Percentiles rank a stretch among this genome's conserved stretches.
Conservation (phyloP, 352 stramenopile genomes). For the Globisporangium echinulatum region DNA sequence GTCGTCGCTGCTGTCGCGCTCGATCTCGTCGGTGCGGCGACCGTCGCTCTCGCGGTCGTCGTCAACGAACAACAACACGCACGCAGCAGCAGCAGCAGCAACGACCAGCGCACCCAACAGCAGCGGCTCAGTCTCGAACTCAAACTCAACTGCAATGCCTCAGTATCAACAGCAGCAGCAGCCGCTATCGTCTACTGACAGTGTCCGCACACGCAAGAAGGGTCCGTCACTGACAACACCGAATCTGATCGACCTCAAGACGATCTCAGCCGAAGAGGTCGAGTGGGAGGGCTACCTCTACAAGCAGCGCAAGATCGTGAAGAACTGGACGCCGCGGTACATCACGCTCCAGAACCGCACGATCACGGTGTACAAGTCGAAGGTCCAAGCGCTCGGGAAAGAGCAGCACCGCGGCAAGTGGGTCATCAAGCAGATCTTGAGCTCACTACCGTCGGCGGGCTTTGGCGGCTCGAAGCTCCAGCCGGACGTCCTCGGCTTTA, state of each 20-base stretch:
- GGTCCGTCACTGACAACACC: constrained; percentile 35
- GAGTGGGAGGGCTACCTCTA: constrained; percentile 88
- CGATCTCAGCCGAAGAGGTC: constrained; percentile 76
- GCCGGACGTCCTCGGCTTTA: constrained; percentile 73
- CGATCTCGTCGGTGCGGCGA: constrained; percentile 17
- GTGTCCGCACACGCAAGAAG: constrained; percentile 11
- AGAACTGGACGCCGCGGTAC: constrained; percentile 85
- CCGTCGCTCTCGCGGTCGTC: constrained; percentile 29
- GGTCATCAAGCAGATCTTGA: constrained; percentile 79
- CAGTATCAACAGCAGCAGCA: too few species aligned
- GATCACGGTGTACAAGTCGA: constrained; percentile 82
- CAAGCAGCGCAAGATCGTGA: constrained; percentile 87
- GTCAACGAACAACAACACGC: constrained; percentile 19
- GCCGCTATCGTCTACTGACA: neutral
- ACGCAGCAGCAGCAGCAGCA: constrained; percentile 5
- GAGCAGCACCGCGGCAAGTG: constrained; percentile 72
- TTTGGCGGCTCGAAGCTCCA: constrained; percentile 78
- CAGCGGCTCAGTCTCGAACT: too few species aligned
- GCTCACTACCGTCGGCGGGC: constrained; percentile 65
- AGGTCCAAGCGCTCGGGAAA: constrained; percentile 78
- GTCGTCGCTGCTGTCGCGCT: constrained; percentile 17
- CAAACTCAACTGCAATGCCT: too few species aligned
- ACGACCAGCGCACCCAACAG: constrained; percentile 9
- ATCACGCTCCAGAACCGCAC: constrained; percentile 81
- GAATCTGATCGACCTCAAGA: constrained; percentile 85